These are phyloP conservation scores for Yamadazyma siamensis DNA, from an alignment of 1,139 yeast genomes.

Conservation along the genomic window DNA sequence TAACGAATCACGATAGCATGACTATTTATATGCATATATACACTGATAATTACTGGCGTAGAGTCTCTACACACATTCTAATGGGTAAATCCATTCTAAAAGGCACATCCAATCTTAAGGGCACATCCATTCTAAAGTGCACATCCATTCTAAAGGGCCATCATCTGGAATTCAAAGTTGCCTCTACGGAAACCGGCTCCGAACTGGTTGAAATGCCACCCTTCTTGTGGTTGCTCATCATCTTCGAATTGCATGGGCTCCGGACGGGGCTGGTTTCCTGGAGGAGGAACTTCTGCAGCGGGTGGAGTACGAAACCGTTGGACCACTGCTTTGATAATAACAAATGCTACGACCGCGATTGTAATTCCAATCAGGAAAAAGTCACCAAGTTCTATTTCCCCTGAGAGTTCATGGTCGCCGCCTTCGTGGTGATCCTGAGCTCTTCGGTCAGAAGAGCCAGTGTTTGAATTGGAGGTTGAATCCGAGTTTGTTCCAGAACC, in stretches of 20 bases:
- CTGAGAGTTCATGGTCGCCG: slow-evolving; percentile 14
- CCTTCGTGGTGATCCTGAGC: slow-evolving; percentile 42
- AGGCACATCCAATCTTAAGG: not conserved
- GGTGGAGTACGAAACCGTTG: not conserved
- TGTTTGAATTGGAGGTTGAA: not conserved
- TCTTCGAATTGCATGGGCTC: too few relatives aligned
- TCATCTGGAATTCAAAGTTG: slow-evolving; percentile 37
- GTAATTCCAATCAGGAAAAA: slow-evolving; percentile 29
- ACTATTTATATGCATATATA: slow-evolving; percentile 1
- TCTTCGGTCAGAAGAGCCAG: slow-evolving; percentile 10
- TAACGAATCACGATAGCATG: slow-evolving; percentile 12
- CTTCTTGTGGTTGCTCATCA: slow-evolving; percentile 7
- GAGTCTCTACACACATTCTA: not conserved
- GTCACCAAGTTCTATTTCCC: slow-evolving; percentile 26
- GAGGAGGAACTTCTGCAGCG: not conserved
- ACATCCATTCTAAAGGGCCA: slow-evolving; percentile 32
- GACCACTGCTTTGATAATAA: not conserved
- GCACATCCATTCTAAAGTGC: too few relatives aligned
- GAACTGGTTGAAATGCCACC: slow-evolving; percentile 15
- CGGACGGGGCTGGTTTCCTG: not conserved
- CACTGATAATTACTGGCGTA: not conserved
- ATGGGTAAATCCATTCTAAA: slow-evolving; percentile 2
- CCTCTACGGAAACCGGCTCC: slow-evolving; percentile 25
- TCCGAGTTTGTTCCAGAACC: too few relatives aligned
- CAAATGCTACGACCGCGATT: slow-evolving; percentile 22